Percentiles rank a stretch among this genome's conserved stretches.
Evolutionary conservation across 169 alveolate species (phyloP).

Genomic region (Eimeria falciformis): DNA sequence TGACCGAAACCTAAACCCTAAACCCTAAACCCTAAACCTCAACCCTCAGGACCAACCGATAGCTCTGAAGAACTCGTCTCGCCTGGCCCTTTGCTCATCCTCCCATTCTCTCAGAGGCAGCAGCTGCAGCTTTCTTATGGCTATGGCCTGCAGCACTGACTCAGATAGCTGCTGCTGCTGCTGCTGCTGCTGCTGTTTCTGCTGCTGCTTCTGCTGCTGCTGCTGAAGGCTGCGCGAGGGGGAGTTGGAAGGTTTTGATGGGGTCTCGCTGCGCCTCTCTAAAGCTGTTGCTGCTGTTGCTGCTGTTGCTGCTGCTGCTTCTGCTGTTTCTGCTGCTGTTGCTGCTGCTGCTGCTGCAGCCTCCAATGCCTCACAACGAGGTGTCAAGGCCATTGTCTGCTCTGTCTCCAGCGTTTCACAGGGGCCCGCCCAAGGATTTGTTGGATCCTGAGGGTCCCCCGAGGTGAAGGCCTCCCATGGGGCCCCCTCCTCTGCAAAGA

Average conservation of each 20-base stretch:
- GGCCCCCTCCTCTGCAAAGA: not conserved
- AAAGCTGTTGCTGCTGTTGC: not conserved
- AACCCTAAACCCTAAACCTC: not conserved
- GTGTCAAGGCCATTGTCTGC: not conserved
- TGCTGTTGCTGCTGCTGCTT: slow-evolving; percentile 21
- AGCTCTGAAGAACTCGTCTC: slow-evolving; percentile 11
- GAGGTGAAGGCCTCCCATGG: not conserved
- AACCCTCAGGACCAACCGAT: not conserved
- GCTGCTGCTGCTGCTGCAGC: slow-evolving; percentile 4
- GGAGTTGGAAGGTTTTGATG: not conserved
- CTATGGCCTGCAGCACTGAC: slow-evolving; percentile 45
- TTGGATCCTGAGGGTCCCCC: not conserved
- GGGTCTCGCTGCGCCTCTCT: not conserved
- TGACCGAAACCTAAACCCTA: slow-evolving; percentile 16
- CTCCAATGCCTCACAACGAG: not conserved
- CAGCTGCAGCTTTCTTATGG: slow-evolving; percentile 21
- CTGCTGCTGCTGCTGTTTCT: slow-evolving; percentile 31
- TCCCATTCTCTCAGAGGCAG: slow-evolving; percentile 51
- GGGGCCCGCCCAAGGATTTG: not conserved
- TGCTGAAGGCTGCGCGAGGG: not conserved
- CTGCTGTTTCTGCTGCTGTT: not conserved
- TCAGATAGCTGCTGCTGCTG: slow-evolving; percentile 54
- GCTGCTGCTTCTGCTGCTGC: slow-evolving; percentile 14
- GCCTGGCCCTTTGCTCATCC: slow-evolving; percentile 10
- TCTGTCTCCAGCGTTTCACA: not conserved